Percentiles rank a stretch among this genome's conserved stretches.
phyloP scores from a whole-genome alignment of 495 filamentous ascomycete species.

The Neurospora africana region DNA sequence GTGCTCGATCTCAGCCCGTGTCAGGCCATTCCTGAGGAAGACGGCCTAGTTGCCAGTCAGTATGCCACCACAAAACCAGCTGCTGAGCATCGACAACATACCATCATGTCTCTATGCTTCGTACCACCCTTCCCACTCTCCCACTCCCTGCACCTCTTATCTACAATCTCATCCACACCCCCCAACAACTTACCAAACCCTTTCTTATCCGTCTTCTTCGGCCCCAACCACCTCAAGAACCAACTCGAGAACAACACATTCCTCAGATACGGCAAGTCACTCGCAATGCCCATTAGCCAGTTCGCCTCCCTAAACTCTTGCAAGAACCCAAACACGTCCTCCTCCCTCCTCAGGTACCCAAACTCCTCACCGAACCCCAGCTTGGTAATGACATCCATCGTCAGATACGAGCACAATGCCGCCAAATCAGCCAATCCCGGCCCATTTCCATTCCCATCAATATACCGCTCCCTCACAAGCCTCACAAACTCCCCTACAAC shows the following conservation, averaged over 20 bases:
- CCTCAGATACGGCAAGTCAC: slow-evolving; percentile 19
- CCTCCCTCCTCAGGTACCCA: slow-evolving; percentile 24
- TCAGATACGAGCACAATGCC: slow-evolving; percentile 30
- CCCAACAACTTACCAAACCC: slow-evolving; percentile 30
- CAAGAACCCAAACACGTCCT: slow-evolving; percentile 40
- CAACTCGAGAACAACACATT: slow-evolving; percentile 22
- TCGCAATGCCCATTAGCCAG: slow-evolving; percentile 16
- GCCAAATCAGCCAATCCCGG: background rate
- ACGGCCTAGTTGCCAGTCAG: background rate
- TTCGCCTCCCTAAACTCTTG: slow-evolving; percentile 23
- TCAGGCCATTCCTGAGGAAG: slow-evolving; percentile 28
- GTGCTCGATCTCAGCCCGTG: slow-evolving; percentile 25
- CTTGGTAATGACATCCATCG: slow-evolving; percentile 35
- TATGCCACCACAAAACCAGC: background rate
- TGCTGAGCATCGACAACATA: background rate
- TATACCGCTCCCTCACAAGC: background rate
- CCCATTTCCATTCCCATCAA: background rate
- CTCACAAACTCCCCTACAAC: background rate
- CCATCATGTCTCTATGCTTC: background rate
- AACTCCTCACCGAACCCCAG: slow-evolving; percentile 41
- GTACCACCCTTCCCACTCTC: background rate
- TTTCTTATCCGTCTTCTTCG: slow-evolving; percentile 41
- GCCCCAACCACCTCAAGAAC: slow-evolving; percentile 42
- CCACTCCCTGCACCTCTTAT: background rate
- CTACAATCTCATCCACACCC: background rate